Evolutionary conservation across 2,329 filamentous ascomycete species (phyloP).

Genomic region (Leptographium radiaticola): DNA sequence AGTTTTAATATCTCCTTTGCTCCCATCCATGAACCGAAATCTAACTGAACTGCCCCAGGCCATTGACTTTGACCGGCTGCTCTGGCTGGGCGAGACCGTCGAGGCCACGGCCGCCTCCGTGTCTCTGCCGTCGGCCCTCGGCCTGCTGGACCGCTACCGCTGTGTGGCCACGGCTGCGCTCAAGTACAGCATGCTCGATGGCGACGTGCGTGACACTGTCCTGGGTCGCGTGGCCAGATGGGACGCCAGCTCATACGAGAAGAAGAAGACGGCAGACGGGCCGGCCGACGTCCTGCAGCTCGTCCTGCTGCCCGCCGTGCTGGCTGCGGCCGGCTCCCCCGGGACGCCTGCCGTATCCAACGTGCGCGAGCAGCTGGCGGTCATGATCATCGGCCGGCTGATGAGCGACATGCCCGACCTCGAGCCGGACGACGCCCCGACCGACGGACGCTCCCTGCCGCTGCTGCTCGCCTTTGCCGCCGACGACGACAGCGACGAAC

Average conservation of each 20-base stretch:
- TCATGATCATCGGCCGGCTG: constrained; percentile 3
- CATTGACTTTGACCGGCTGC: constrained; percentile 27
- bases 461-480: constrained; percentile 14
- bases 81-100: constrained; percentile 16
- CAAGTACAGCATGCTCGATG: neutral
- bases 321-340: neutral
- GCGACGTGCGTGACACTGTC: neutral
- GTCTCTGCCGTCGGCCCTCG: neutral
- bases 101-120: neutral
- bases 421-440: neutral
- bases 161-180: neutral
- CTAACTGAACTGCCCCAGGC: constrained; percentile 13
- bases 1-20: too few relatives aligned
- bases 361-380: neutral
- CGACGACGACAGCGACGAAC: constrained; percentile 10
- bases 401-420: too few relatives aligned
- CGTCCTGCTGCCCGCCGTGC: neutral
- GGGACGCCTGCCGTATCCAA: neutral
- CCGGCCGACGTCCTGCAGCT: neutral
- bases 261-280: neutral
- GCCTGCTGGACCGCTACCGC: constrained; percentile 3
- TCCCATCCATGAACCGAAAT: too few relatives aligned
- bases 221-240: neutral
- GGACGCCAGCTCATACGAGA: too few relatives aligned
- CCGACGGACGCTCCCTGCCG: constrained; percentile 2